Evolutionary conservation across 768 basidiomycete genomes (phyloP).

Genomic region (Pleurotus sapidus): DNA sequence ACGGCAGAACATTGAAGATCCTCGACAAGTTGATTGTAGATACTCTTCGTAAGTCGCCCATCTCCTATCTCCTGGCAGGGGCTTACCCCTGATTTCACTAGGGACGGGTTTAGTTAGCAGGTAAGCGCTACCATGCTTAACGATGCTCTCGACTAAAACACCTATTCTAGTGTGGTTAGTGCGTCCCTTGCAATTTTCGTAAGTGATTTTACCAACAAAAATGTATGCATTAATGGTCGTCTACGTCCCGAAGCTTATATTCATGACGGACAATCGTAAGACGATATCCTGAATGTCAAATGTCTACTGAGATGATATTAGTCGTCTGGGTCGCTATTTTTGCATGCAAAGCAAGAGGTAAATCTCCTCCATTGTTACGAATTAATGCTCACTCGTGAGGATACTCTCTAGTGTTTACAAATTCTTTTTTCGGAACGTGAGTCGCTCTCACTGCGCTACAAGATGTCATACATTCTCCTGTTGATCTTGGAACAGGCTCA

Average conservation of each 20-base stretch:
- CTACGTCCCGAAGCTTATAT: background rate
- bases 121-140: background rate
- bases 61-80: too few species aligned
- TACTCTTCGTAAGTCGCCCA: background rate
- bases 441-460: too few species aligned
- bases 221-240: too few species aligned
- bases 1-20: background rate
- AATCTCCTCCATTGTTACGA: too few species aligned
- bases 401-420: background rate
- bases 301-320: background rate
- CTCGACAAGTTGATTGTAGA: slow-evolving; percentile 1
- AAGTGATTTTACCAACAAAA: too few species aligned
- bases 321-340: background rate
- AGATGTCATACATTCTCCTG: too few species aligned
- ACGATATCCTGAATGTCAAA: too few species aligned
- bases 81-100: background rate
- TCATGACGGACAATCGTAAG: background rate
- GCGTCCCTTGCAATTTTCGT: background rate
- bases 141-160: background rate
- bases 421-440: slow-evolving; percentile 4
- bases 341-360: background rate
- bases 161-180: background rate
- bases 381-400: too few species aligned
- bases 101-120: background rate
- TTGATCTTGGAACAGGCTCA: background rate